Base-by-base conservation (phyloP, 768 basidiomycete genomes). In the Favolaschia claudopus region DNA sequence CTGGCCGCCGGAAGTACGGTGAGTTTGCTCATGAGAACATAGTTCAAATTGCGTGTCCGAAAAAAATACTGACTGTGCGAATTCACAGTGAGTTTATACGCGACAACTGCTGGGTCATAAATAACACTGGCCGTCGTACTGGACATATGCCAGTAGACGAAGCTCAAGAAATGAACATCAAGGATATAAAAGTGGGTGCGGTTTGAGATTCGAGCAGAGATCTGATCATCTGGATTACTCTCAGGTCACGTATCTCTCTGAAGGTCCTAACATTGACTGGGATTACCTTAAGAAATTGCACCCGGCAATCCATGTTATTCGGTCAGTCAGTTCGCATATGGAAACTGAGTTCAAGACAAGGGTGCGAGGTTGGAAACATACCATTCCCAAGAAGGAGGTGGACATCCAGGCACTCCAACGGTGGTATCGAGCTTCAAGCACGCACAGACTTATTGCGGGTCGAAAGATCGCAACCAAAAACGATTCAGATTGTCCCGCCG, bases 151-250 rank as follows among this genome's bases (percentile, higher is more conserved):
- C 74, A 0, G 53, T 79, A 0, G 75, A 79, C 54, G 60, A 65
- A 34, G 68, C 70, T 1, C 72, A 77, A 49, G 76, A 79, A 42
- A 66, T 72, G 24, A 77, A 76, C 48, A 71, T 79, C 31, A 70
- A 68, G 60, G 75, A 75, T 36, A 70, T 76, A 4, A 78, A 78
- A 55, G 73, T 74, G 2, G n/a, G 29, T 7, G 38, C 33, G 15
- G 15, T 32, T 31, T 57, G n/a, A 47, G 17, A 24, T 14, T 28
- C n/a, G 17, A 29, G 32, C 24, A 14, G 8, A 36, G 27, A 31
- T 50, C 3, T n/a, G n/a, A n/a, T n/a, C 13, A 40, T 14, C 6
- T 29, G 32, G n/a, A n/a, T n/a, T n/a, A n/a, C n/a, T 34, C 20
- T 19, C 34, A 65, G 64, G 64, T 69, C 14, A 76, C 70, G 5